Evolutionary conservation across 441 rosid genomes (phyloP), one percentile per base, ranked within the genome.

Genomic region (Dalechampia spathulata): DNA sequence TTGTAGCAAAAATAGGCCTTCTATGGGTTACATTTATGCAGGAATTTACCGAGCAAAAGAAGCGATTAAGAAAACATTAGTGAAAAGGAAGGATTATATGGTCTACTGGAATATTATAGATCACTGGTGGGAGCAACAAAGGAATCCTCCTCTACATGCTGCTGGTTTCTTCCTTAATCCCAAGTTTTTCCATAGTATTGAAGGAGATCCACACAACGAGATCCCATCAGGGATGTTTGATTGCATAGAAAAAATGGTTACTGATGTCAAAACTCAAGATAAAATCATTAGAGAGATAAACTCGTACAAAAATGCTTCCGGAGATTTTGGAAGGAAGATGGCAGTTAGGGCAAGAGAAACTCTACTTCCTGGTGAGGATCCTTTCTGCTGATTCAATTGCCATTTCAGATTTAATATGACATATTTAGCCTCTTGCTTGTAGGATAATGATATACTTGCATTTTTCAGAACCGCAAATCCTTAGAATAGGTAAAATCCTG

Each of bases 81-180:
- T 57, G 45, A 78, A 83, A 65, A 76, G 72, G 71, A 82, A 76
- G 20, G 87, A 79, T 25, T 90, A 90, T 57, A 49, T 60, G 74
- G 66, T 76, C 22, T 83, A 78, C 74, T 90, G 96, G 97, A 76
- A 78, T 52, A 81, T 80, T 23, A 87, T 90, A 38, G 91, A 87
- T 66, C 81, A 43, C 57, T 67, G 94, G 80, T 90, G 91, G 97
- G 71, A 71, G 58, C 83, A 69, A 53, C 82, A 78, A 38, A 75
- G 82, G 63, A 75, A 82, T 64, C 75, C 72, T 72, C 89, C 96
- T 61, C 81, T 90, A 52, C 82, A 81, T 34, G 79, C 76, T 58
- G 89, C 97, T 12, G 97, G 96, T 45, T 87, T 90, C 66, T 90
- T 70, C 72, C 90, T 90, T 41, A 87, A 90, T 66, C 96, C 97